A percentile compares a stretch with the other conserved stretches of the same genome.
Conservation (phyloP, 208 protist genomes). For the Leishmania braziliensis region DNA sequence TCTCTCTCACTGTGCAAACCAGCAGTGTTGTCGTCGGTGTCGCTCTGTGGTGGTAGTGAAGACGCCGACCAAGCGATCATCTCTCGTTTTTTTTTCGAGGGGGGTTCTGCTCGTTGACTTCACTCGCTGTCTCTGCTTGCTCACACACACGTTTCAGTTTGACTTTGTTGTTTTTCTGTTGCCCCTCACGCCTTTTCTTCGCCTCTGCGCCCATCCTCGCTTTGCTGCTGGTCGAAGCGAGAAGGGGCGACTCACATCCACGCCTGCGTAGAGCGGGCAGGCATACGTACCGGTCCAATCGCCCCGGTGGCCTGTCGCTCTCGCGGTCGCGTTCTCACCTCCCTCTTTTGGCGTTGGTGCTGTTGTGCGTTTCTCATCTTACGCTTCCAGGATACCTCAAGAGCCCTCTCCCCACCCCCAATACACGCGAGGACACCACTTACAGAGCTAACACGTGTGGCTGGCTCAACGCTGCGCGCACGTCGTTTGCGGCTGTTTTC, state of each 20-base stretch:
- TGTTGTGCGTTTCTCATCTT: neutral
- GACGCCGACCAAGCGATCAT: neutral
- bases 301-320: neutral
- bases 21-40: neutral
- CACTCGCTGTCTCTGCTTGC: neutral
- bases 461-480: neutral
- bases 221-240: neutral
- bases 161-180: neutral
- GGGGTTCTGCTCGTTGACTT: neutral
- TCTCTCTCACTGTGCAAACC: neutral
- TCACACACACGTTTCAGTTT: neutral
- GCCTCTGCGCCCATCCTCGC: neutral
- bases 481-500: neutral
- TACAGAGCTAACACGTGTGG: neutral
- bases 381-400: neutral
- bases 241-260: neutral
- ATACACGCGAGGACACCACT: neutral
- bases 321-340: neutral
- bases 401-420: neutral
- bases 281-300: neutral
- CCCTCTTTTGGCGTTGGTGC: neutral
- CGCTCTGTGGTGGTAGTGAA: neutral
- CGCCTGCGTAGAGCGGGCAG: neutral
- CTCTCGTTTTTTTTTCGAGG: neutral
- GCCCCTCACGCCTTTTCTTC: too few species aligned